Base-by-base conservation (phyloP, 192 early-diverging fungal genomes). In the Coemansia sp. region DNA sequence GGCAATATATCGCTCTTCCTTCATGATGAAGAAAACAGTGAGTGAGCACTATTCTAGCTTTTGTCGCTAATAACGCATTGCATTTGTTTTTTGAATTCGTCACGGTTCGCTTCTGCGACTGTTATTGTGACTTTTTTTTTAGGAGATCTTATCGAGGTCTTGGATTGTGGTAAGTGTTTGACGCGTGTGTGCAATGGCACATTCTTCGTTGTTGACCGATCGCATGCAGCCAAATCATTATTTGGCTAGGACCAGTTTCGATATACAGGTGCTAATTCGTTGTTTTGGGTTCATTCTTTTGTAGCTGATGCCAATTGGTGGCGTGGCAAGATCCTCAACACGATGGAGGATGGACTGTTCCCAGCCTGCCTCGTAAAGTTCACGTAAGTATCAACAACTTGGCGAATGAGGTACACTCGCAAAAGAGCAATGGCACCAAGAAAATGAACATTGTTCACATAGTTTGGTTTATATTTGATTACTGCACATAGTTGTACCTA, bases 291-390 rank as follows among this genome's bases (percentile, higher is more conserved):
- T 9, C 51, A 26, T 21, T 49, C 22, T 14, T 52, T 16, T 31
- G 61, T 76, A 76, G 78, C 79, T 16, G 82, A 83, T 58, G 74
- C 82, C 25, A 83, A 83, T 66, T 83, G 82, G 82, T 83, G 82
- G 82, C 67, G 73, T 25, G 82, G 82, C 49, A 71, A 66, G 54
- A 79, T 76, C 32, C 51, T 68, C 30, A 66, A 62, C 59, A 77
- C 77, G 24, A 64, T 68, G 48, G 70, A 73, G 63, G 77, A 76
- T 44, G 82, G 82, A 4, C 67, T 79, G 50, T 83, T 83, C 52
- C 82, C 82, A 44, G 76, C 82, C 1, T 83, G 82, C 32, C 63
- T 83, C 52, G 82, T 83, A 68, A 76, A 76, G 49, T 76, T 82
- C 69, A 71, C 73, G 79, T 82, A 82, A 82, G 79, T 82, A 58